Evolutionary conservation across 768 basidiomycete genomes (phyloP).

Genomic region (Fomitopsis pulvina): DNA sequence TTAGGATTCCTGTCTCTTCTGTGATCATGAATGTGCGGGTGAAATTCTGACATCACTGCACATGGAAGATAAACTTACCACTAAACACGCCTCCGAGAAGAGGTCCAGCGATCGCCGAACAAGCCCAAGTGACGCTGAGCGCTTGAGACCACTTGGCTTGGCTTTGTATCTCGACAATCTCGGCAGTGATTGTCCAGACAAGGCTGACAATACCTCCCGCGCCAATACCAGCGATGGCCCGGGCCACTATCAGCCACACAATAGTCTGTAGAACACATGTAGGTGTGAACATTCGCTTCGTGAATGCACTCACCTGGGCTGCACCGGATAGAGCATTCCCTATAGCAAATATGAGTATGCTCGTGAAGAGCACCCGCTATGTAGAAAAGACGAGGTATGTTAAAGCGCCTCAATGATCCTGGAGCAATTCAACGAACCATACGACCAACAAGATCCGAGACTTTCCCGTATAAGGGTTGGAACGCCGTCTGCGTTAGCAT

Average conservation of each 20-base stretch:
- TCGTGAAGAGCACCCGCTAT: conserved; percentile 63
- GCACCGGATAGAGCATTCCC: conserved; percentile 78
- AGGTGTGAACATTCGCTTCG: not conserved
- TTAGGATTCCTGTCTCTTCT: conserved; percentile 27
- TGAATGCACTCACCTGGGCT: conserved; percentile 45
- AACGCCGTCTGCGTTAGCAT: conserved; percentile 83
- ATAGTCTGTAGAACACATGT: conserved; percentile 18
- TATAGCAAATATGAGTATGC: conserved; percentile 67
- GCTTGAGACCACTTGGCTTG: conserved; percentile 84
- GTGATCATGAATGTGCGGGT: conserved; percentile 6
- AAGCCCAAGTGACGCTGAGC: conserved; percentile 80
- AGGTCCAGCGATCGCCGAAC: conserved; percentile 79
- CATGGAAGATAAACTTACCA: conserved; percentile 43
- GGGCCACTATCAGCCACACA: conserved; percentile 60
- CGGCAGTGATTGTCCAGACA: conserved; percentile 83
- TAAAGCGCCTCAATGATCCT: not conserved
- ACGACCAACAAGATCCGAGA: conserved; percentile 75
- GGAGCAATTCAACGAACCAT: conserved; percentile 42
- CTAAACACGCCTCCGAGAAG: conserved; percentile 81
- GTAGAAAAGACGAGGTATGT: conserved; percentile 6
- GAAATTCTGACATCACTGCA: too few relatives aligned
- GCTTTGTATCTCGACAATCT: conserved; percentile 64
- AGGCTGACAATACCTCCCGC: conserved; percentile 82
- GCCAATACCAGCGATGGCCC: conserved; percentile 69
- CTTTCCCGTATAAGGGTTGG: conserved; percentile 74